Evolutionary conservation across 2,329 filamentous ascomycete species (phyloP), one percentile per base, ranked within the genome.

Genomic region (Pseudogymnoascus sp.): DNA sequence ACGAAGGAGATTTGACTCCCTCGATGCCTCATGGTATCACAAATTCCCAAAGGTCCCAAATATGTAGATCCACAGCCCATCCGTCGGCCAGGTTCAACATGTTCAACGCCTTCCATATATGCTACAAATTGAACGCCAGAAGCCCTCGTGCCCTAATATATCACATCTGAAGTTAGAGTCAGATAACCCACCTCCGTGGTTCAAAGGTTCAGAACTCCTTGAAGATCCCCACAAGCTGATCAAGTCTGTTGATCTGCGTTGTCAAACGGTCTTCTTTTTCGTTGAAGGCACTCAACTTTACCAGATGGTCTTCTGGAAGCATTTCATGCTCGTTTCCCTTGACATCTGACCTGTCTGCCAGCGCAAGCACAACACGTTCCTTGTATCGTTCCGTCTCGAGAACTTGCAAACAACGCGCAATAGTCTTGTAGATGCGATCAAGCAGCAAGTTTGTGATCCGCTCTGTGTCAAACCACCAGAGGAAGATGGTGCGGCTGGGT

Each of bases 391-490:
- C 91, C 29, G 90, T 85, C 37, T 86, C 84, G 24, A 96, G 82
- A 24, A 92, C 88, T 74, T 96, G 90, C 59, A 97, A 74, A 66
- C 89, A 89, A 63, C 93, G 86, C 14, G 91, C 82, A 90, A 97
- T 96, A 29, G 87, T 84, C 74, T 96, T 96, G 79, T 96, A 97
- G 0, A 89, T 85, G 65, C 91, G 88, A 66, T 96, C 88, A 10
- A 96, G 76, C 1, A 96, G 78, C 65, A 88, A 83, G 19, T 83
- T 81, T 59, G 87, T 80, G 6, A 89, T 87, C 56, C 89, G 84
- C 53, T 91, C 85, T 10, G 83, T 79, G 72, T 97, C 93, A 74
- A 91, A 96, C 79, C 86, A 96, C 87, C 93, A 97, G 63, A 97
- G 84, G 74, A 93, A 97, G 24, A 96, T 83, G 0, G 92, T 96